These are phyloP conservation scores for Fusarium scirpi DNA, from an alignment of 2,329 filamentous ascomycete species.

Conservation along the genomic window DNA sequence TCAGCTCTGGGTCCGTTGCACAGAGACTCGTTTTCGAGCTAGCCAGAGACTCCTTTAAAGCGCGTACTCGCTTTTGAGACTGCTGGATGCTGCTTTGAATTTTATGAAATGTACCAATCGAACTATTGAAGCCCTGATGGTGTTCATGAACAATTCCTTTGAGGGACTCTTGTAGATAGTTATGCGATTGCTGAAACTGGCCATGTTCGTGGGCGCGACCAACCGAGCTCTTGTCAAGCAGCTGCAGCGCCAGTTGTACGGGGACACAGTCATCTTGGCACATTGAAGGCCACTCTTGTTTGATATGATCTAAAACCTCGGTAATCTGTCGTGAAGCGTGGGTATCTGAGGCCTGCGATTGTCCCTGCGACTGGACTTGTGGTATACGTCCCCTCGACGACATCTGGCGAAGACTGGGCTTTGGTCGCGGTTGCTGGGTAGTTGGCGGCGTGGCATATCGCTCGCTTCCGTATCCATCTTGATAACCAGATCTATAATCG, in stretches of 20 bases:
- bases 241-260: conserved; percentile 92
- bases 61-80: conserved; percentile 86
- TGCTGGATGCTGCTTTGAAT: conserved; percentile 93
- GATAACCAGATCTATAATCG: conserved; percentile 57
- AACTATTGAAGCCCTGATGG: conserved; percentile 98
- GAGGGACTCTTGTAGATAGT: conserved; percentile 89
- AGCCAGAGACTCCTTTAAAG: conserved; percentile 84
- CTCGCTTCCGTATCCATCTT: conserved; percentile 59
- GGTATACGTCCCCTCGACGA: conserved; percentile 53
- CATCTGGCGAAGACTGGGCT: conserved; percentile 50
- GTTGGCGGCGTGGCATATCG: conserved; percentile 55
- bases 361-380: conserved; percentile 21
- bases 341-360: conserved; percentile 48
- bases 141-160: conserved; percentile 98
- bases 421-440: conserved; percentile 47
- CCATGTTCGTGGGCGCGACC: conserved; percentile 89
- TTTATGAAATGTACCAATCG: conserved; percentile 98
- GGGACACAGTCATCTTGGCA: conserved; percentile 88
- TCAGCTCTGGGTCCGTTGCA: conserved; percentile 88
- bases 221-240: conserved; percentile 93
- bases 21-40: conserved; percentile 85
- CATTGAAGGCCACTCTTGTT: conserved; percentile 92
- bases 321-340: conserved; percentile 68
- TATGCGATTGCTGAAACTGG: conserved; percentile 85
- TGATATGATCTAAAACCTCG: conserved; percentile 83